A percentile compares a stretch with the other conserved stretches of the same genome.
Conservation (phyloP, 148 eudicot species). For the Fagopyrum homotropicum region DNA sequence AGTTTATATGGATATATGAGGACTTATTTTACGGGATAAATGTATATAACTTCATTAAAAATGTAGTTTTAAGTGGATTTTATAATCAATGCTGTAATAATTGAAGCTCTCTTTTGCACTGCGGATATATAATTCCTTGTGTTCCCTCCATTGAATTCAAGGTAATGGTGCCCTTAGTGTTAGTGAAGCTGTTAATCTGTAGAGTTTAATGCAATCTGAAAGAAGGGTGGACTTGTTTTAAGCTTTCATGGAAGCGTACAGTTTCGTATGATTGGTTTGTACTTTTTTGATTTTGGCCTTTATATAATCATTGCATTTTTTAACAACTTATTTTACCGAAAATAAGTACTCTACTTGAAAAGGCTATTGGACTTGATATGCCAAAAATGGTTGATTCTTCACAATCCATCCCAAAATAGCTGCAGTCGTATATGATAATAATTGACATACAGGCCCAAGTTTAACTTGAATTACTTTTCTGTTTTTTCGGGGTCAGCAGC, state of each 20-base stretch:
- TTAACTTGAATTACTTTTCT: background rate
- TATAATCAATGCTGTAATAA: background rate
- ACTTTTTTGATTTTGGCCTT: background rate
- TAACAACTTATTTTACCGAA: background rate
- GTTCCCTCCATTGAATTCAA: background rate
- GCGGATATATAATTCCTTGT: background rate
- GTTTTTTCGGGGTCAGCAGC: no score
- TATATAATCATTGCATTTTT: background rate
- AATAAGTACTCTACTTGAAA: background rate
- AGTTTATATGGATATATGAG: background rate
- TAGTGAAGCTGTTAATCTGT: background rate
- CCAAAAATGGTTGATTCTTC: background rate
- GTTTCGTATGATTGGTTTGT: background rate
- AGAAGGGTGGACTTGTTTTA: background rate
- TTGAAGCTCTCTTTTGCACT: background rate
- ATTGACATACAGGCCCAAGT: background rate
- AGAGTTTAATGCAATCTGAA: background rate
- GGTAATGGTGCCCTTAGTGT: background rate
- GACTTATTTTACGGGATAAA: background rate
- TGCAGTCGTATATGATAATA: background rate
- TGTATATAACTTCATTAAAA: background rate
- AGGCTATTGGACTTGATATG: background rate
- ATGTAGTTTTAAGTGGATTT: background rate
- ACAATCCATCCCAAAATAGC: background rate
- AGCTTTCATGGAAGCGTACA: background rate